Conservation (phyloP, 2,329 filamentous ascomycete genomes). For the Akanthomyces dipterigenus region DNA sequence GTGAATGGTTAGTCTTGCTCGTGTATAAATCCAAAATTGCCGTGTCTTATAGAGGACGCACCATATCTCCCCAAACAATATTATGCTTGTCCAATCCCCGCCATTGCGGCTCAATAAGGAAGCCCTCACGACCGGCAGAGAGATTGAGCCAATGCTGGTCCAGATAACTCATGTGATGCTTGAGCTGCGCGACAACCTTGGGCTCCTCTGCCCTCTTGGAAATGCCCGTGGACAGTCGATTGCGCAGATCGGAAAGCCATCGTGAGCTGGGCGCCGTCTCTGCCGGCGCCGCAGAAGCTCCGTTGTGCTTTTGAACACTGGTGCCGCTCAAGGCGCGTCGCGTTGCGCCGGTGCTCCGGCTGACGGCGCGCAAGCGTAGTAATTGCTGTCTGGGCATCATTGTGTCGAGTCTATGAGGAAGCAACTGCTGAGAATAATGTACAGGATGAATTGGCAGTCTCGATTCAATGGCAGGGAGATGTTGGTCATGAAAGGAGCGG, state of each 20-base stretch:
- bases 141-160: slow-evolving; percentile 59
- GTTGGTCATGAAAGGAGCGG: background rate
- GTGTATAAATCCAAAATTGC: background rate
- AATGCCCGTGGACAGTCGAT: slow-evolving; percentile 16
- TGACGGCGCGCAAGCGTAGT: background rate
- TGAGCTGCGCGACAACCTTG: slow-evolving; percentile 9
- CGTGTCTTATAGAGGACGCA: slow-evolving; percentile 23
- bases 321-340: slow-evolving; percentile 5
- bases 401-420: no score
- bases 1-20: background rate
- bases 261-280: slow-evolving; percentile 17
- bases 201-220: background rate
- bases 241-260: slow-evolving; percentile 23
- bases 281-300: background rate
- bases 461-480: background rate
- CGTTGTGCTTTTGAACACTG: background rate
- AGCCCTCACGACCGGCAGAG: slow-evolving; percentile 69
- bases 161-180: slow-evolving; percentile 16
- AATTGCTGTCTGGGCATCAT: background rate
- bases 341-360: background rate
- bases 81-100: slow-evolving; percentile 58
- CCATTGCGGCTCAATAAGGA: slow-evolving; percentile 52
- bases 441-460: background rate
- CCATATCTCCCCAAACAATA: slow-evolving; percentile 84
- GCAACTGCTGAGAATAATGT: background rate